A percentile compares a stretch with the other conserved stretches of the same genome.
Conservation (phyloP, 2,329 filamentous ascomycete species). For the Pseudogymnoascus sp. region DNA sequence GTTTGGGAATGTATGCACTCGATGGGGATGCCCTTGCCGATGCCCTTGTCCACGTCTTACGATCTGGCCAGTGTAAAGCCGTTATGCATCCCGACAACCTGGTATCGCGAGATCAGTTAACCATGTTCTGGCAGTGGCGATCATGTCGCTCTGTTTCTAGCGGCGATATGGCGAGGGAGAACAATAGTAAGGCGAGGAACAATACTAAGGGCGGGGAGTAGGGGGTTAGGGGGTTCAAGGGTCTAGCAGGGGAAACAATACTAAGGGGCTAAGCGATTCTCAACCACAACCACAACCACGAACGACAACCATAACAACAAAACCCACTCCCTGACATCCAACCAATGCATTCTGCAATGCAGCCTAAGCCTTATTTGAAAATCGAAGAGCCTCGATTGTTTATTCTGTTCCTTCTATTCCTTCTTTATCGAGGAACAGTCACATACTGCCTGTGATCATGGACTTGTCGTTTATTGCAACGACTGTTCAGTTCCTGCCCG, state of each 20-base stretch:
- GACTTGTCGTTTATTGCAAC: constrained; percentile 1
- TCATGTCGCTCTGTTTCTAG: not conserved
- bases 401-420: not conserved
- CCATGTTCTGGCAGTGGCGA: not conserved
- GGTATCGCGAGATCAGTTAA: not conserved
- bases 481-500: not conserved
- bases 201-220: not conserved
- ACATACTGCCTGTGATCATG: not conserved
- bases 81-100: not conserved
- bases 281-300: not conserved
- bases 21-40: not conserved
- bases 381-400: not conserved
- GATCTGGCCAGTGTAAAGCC: not conserved
- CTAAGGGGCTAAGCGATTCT: constrained; percentile 6
- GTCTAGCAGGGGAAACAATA: not conserved
- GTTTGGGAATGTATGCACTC: not conserved
- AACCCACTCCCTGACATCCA: not conserved
- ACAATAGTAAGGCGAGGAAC: not conserved
- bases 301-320: not conserved
- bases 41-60: not conserved
- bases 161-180: not conserved
- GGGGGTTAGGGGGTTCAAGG: not conserved
- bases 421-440: constrained; percentile 6
- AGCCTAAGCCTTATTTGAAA: not conserved
- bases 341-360: not conserved